A percentile compares a stretch with the other conserved stretches of the same genome.
These are phyloP conservation scores for Dorcoceras hygrometricum DNA, from an alignment of 257 asterid genomes.

Conservation along the genomic window DNA sequence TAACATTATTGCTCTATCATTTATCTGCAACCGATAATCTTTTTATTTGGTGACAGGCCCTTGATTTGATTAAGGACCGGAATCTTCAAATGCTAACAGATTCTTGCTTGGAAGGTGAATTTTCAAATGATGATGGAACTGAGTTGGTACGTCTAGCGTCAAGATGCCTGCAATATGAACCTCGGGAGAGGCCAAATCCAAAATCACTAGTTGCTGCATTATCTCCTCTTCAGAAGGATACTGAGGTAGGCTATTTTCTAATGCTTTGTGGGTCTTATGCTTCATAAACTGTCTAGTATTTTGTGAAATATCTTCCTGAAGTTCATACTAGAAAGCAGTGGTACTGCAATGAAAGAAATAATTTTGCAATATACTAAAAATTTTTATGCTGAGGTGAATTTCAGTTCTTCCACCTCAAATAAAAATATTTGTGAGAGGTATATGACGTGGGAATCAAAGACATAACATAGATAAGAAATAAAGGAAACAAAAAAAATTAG, in stretches of 20 bases:
- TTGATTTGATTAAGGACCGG: constrained; percentile 71
- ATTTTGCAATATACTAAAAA: not conserved
- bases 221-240: constrained; percentile 72
- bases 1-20: too few species aligned
- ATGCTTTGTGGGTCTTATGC: not conserved
- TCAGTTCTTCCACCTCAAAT: not conserved
- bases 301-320: not conserved
- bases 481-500: not conserved
- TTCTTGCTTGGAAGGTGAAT: constrained; percentile 77
- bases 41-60: constrained; percentile 44
- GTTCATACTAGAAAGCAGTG: not conserved
- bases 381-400: not conserved
- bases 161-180: constrained; percentile 67
- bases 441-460: not conserved
- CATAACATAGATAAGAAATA: not conserved
- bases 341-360: not conserved
- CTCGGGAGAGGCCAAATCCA: constrained; percentile 72
- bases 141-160: constrained; percentile 75
- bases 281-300: not conserved
- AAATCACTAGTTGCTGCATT: constrained; percentile 60
- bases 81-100: constrained; percentile 74
- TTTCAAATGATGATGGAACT: constrained; percentile 64
- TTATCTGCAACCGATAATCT: not conserved
- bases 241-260: constrained; percentile 48
- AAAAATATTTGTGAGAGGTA: too few species aligned